Evolutionary conservation across 306 rosid genomes (phyloP), one percentile per base, ranked within the genome.

Genomic region (Castanopsis chinensis): DNA sequence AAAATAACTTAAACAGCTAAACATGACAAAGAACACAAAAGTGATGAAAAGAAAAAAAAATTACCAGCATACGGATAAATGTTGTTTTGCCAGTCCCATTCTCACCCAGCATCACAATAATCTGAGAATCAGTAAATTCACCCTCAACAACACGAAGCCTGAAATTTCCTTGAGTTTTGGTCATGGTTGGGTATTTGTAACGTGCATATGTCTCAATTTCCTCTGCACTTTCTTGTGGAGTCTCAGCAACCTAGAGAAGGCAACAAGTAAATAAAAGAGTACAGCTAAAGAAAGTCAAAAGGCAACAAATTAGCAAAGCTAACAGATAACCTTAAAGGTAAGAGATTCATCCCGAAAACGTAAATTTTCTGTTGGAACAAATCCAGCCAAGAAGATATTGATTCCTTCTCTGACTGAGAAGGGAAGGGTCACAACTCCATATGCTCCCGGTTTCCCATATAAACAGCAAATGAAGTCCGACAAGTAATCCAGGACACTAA

Each of bases 361-460:
- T 77, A 93, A 89, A 85, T 96, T 96, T 86, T 96, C 99, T 19
- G 99, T 96, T 49, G 99, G 99, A 85, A 96, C 98, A 85, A 91
- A 96, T 49, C 99, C 99, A 58, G 98, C 88, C 90, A 96, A 93
- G 89, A 96, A 96, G 85, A 96, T 93, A 81, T 96, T 96, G 78
- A 96, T 96, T 82, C 99, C 99, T 87, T 96, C 99, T 89, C 99
- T 85, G 76, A 96, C 99, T 19, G 99, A 96, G 92, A 96, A 96
- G 61, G 99, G 99, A 81, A 96, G 96, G 67, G 99, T 96, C 55
- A 96, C 99, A 76, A 96, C 99, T 80, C 99, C 99, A 85, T 93
- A 96, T 53, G 97, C 98, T 86, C 99, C 98, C 58, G 99, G 99
- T 81, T 96, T 96, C 25, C 99, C 99, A 79, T 93, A 96, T 77